Percentiles rank a stretch among this genome's conserved stretches.
phyloP scores from a whole-genome alignment of 2,329 filamentous ascomycete genomes.

The Diaporthe batatas region DNA sequence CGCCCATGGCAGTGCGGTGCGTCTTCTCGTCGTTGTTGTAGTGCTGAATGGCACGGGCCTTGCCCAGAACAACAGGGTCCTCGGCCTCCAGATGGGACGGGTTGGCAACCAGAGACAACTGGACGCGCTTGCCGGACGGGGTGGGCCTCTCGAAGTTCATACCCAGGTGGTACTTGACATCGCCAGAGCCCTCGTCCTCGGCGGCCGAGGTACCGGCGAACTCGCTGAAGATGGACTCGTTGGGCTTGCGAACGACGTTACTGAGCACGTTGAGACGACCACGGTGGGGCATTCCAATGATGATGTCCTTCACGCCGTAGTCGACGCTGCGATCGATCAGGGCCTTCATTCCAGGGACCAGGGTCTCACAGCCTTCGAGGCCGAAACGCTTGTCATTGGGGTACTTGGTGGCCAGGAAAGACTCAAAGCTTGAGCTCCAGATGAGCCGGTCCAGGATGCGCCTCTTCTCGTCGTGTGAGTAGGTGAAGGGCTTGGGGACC shows the following conservation, averaged over 20 bases:
- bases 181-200: slow-evolving; percentile 95
- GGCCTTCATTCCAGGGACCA: slow-evolving; percentile 99
- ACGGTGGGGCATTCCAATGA: slow-evolving; percentile 99
- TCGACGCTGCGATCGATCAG: slow-evolving; percentile 98
- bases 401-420: slow-evolving; percentile 96
- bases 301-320: slow-evolving; percentile 98
- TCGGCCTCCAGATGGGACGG: slow-evolving; percentile 98
- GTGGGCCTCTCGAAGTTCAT: slow-evolving; percentile 99
- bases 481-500: slow-evolving; percentile 94
- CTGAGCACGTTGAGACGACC: slow-evolving; percentile 97
- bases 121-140: slow-evolving; percentile 98
- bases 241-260: slow-evolving; percentile 99
- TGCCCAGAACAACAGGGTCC: slow-evolving; percentile 96
- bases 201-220: slow-evolving; percentile 90
- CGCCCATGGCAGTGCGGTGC: slow-evolving; percentile 92
- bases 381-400: slow-evolving; percentile 99
- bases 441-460: slow-evolving; percentile 97
- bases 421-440: slow-evolving; percentile 98
- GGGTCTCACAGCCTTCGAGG: slow-evolving; percentile 94
- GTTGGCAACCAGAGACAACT: slow-evolving; percentile 97
- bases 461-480: slow-evolving; percentile 98
- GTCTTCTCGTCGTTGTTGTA: slow-evolving; percentile 97
- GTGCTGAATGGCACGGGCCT: slow-evolving; percentile 97
- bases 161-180: slow-evolving; percentile 99
- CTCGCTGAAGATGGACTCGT: slow-evolving; percentile 99